phyloP scores from a whole-genome alignment of 176 grass and related monocot genomes.

The Oryza glumipatula region DNA sequence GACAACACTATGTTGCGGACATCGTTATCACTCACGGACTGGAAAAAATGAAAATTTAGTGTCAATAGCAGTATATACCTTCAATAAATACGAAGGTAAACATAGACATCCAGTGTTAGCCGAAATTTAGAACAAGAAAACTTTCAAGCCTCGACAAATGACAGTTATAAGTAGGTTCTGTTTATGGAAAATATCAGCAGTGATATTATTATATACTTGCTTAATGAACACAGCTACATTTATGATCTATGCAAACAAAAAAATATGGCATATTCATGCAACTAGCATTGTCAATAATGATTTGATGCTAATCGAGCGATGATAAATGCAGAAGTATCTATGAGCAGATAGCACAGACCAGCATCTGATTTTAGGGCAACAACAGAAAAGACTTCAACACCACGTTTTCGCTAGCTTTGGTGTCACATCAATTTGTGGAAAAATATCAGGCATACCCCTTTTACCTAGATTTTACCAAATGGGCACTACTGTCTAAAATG shows the following conservation, averaged over 20 bases:
- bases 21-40: conserved; percentile 76
- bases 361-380: background rate
- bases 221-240: background rate
- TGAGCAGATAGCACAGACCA: background rate
- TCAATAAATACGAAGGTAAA: conserved; percentile 17
- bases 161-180: conserved; percentile 10
- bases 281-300: conserved; percentile 8
- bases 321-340: background rate
- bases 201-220: conserved; percentile 11
- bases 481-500: background rate
- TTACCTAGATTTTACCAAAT: background rate
- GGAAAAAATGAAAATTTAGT: conserved; percentile 41
- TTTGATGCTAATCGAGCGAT: background rate
- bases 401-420: background rate
- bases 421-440: conserved; percentile 2
- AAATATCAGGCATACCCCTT: background rate
- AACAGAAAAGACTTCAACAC: background rate
- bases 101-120: conserved; percentile 18
- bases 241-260: background rate
- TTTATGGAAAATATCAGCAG: conserved; percentile 17
- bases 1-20: conserved; percentile 76
- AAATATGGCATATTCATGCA: background rate
- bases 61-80: conserved; percentile 18
- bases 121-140: conserved; percentile 8
- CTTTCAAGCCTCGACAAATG: conserved; percentile 2